These are phyloP conservation scores for Aspergillus neotritici DNA, from an alignment of 2,329 filamentous ascomycete genomes.

Conservation along the genomic window DNA sequence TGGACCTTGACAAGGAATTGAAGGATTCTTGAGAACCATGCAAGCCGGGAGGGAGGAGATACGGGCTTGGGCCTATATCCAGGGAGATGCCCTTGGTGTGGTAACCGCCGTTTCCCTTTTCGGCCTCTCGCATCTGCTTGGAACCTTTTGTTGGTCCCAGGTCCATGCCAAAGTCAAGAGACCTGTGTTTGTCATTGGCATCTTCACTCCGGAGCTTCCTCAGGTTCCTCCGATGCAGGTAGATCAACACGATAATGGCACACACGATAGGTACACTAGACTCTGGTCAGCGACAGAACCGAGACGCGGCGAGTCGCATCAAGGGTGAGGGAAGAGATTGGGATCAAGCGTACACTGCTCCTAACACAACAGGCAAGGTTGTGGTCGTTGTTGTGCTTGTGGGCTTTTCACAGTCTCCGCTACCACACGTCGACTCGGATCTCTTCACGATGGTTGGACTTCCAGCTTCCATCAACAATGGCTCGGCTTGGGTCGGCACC, in stretches of 20 bases:
- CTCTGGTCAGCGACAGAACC: constrained; percentile 18
- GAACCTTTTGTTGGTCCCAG: constrained; percentile 32
- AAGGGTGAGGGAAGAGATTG: background rate
- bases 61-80: constrained; percentile 66
- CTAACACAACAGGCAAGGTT: constrained; percentile 62
- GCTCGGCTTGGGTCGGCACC: constrained; percentile 22
- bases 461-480: constrained; percentile 16
- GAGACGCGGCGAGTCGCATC: background rate
- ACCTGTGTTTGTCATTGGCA: constrained; percentile 77
- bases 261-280: constrained; percentile 68
- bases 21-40: constrained; percentile 79
- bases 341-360: constrained; percentile 58
- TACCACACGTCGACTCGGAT: constrained; percentile 21
- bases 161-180: constrained; percentile 85
- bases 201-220: constrained; percentile 71
- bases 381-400: constrained; percentile 48
- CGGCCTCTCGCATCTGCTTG: constrained; percentile 53
- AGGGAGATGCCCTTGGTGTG: constrained; percentile 52
- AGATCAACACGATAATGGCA: constrained; percentile 62
- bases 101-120: constrained; percentile 36
- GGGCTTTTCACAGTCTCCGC: constrained; percentile 53
- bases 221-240: constrained; percentile 72
- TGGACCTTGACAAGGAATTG: constrained; percentile 72
- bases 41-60: constrained; percentile 80
- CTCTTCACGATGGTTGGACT: constrained; percentile 27